Conservation (phyloP, 768 basidiomycete species). For the Macrolepiota albuminosa region DNA sequence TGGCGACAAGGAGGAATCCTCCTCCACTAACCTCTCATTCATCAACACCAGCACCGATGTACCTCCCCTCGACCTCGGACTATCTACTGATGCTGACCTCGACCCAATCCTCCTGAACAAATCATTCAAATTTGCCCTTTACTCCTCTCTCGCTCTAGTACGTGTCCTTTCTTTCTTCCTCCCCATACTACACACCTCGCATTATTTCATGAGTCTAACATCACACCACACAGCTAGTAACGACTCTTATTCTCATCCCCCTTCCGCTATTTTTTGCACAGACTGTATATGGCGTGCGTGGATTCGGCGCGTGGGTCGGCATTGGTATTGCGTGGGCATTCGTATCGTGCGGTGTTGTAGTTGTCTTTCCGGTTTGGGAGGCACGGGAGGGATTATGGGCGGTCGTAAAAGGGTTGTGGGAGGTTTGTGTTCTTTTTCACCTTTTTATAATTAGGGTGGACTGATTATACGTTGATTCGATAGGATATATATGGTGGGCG, state of each 20-base stretch:
- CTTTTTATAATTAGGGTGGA: neutral
- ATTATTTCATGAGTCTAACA: neutral
- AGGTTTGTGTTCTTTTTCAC: neutral
- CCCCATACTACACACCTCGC: neutral
- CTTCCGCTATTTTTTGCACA: conserved; percentile 83
- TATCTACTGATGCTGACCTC: conserved; percentile 47
- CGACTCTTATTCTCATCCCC: conserved; percentile 74
- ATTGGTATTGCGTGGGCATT: conserved; percentile 85
- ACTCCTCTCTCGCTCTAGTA: conserved; percentile 66
- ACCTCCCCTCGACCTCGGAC: conserved; percentile 10
- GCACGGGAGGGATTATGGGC: conserved; percentile 58
- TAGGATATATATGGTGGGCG: neutral
- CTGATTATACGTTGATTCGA: neutral
- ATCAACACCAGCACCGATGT: neutral
- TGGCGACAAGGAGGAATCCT: neutral
- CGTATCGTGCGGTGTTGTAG: conserved; percentile 65
- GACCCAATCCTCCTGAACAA: conserved; percentile 61
- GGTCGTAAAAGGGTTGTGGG: conserved; percentile 28
- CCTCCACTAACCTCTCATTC: neutral
- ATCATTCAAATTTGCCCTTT: conserved; percentile 79
- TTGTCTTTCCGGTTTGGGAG: conserved; percentile 86
- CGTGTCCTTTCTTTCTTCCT: conserved; percentile 16
- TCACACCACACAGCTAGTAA: conserved; percentile 37
- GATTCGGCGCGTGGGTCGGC: conserved; percentile 71
- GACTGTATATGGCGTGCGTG: conserved; percentile 64